Evolutionary conservation across 2,329 filamentous ascomycete species (phyloP).

Genomic region (Pyrenochaeta sp.): DNA sequence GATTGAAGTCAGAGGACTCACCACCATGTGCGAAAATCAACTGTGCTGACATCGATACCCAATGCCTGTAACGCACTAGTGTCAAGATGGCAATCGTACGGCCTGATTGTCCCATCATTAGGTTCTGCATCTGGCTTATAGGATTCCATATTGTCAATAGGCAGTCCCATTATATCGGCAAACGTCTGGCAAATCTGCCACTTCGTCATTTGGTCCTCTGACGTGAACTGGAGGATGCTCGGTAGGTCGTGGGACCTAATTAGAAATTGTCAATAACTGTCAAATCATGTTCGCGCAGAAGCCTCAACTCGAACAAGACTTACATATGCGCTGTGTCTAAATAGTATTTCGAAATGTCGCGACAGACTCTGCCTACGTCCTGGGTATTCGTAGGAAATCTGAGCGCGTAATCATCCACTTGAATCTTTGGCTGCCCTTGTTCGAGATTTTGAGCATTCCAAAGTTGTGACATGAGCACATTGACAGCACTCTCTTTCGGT

Average conservation of each 20-base stretch:
- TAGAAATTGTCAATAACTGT: neutral
- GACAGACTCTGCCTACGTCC: slow-evolving; percentile 81
- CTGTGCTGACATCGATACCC: slow-evolving; percentile 76
- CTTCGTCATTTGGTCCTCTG: slow-evolving; percentile 87
- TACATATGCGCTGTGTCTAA: slow-evolving; percentile 40
- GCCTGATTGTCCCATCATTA: slow-evolving; percentile 75
- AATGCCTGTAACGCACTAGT: slow-evolving; percentile 76
- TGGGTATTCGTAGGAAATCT: slow-evolving; percentile 90
- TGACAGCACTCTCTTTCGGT: slow-evolving; percentile 80
- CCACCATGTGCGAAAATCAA: slow-evolving; percentile 86
- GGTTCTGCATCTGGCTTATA: slow-evolving; percentile 70
- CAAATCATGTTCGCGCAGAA: neutral
- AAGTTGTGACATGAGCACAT: slow-evolving; percentile 78
- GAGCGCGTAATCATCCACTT: slow-evolving; percentile 86
- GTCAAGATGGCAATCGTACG: slow-evolving; percentile 88
- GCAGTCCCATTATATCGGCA: slow-evolving; percentile 79
- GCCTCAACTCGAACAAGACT: no score
- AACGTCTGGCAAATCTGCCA: slow-evolving; percentile 85
- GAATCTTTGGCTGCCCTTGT: slow-evolving; percentile 60
- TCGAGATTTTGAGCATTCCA: slow-evolving; percentile 73
- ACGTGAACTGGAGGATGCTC: slow-evolving; percentile 80
- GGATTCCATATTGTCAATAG: slow-evolving; percentile 70
- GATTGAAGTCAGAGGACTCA: slow-evolving; percentile 20
- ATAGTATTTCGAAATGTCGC: slow-evolving; percentile 77
- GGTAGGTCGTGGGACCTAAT: slow-evolving; percentile 63